Evolutionary conservation across 1,284 basidiomycete genomes (phyloP).

Genomic region (Singerocomus rubriflavus): DNA sequence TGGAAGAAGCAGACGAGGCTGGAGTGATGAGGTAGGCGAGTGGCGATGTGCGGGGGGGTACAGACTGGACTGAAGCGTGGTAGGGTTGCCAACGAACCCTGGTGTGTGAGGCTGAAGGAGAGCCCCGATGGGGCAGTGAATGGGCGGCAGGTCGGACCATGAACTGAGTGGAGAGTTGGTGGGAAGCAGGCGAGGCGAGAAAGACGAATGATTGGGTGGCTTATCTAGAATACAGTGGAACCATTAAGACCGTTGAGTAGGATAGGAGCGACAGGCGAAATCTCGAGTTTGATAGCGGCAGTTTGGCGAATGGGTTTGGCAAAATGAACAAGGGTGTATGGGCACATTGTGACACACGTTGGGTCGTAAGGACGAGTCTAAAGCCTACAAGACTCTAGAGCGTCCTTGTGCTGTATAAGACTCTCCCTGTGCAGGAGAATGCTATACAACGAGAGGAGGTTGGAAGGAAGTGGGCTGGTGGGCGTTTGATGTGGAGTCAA

Average conservation of each 20-base stretch:
- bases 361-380: conserved; percentile 25
- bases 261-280: conserved; percentile 17
- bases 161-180: conserved; percentile 22
- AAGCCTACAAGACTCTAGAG: conserved; percentile 33
- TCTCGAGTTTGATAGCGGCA: conserved; percentile 13
- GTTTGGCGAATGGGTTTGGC: conserved; percentile 26
- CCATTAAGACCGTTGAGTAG: conserved; percentile 32
- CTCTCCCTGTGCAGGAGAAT: conserved; percentile 17
- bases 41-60: conserved; percentile 45
- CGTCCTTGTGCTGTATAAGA: conserved; percentile 30
- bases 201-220: conserved; percentile 23
- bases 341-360: conserved; percentile 38
- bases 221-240: conserved; percentile 37
- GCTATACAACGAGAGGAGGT: conserved; percentile 19
- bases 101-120: conserved; percentile 43
- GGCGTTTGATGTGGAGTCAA: conserved; percentile 5
- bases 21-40: conserved; percentile 57
- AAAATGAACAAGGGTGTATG: conserved; percentile 23
- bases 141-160: conserved; percentile 59
- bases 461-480: not conserved
- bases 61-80: conserved; percentile 31
- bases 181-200: conserved; percentile 15
- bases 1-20: conserved; percentile 31
- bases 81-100: conserved; percentile 77
- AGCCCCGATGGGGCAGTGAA: conserved; percentile 63